Conservation (phyloP, 108 stramenopile species). For the Nitzschia inconspicua region DNA sequence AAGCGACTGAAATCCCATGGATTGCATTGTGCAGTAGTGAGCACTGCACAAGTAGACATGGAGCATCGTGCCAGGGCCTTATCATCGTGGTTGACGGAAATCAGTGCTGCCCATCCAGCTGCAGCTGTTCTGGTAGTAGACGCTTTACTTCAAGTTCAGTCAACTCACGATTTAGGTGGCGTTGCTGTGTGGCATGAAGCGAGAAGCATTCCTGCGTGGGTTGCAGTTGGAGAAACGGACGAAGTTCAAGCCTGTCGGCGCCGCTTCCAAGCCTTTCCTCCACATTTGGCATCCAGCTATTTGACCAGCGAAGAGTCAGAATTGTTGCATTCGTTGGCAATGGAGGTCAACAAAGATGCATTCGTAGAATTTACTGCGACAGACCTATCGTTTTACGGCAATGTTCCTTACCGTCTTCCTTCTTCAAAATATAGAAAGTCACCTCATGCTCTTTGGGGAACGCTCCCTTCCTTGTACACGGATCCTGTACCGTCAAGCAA, state of each 20-base stretch:
- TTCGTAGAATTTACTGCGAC: conserved; percentile 63
- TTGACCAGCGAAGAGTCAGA: conserved; percentile 73
- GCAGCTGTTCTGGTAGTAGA: conserved; percentile 78
- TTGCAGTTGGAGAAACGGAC: conserved; percentile 23
- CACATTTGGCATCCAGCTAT: conserved; percentile 74
- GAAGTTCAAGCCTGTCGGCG: conserved; percentile 42
- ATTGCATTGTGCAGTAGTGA: conserved; percentile 79
- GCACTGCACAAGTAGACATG: conserved; percentile 59
- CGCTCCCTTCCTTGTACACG: conserved; percentile 56
- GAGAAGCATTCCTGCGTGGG: conserved; percentile 75
- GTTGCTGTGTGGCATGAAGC: conserved; percentile 73
- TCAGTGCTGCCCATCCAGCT: conserved; percentile 74
- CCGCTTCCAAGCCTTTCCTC: conserved; percentile 70
- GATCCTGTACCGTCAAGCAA: conserved; percentile 15
- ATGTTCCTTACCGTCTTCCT: conserved; percentile 67
- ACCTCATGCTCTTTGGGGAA: conserved; percentile 87
- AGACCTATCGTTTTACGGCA: conserved; percentile 65
- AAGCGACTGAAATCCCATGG: conserved; percentile 59
- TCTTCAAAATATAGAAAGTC: conserved; percentile 69
- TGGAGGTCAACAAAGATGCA: conserved; percentile 25
- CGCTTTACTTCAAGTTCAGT: conserved; percentile 71
- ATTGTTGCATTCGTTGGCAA: conserved; percentile 51
- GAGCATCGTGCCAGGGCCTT: conserved; percentile 70
- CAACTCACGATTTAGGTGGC: conserved; percentile 60
- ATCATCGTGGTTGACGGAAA: conserved; percentile 72